Percentiles rank a stretch among this genome's conserved stretches.
phyloP scores from a whole-genome alignment of 345 rosid species.

The Citrus australasica region DNA sequence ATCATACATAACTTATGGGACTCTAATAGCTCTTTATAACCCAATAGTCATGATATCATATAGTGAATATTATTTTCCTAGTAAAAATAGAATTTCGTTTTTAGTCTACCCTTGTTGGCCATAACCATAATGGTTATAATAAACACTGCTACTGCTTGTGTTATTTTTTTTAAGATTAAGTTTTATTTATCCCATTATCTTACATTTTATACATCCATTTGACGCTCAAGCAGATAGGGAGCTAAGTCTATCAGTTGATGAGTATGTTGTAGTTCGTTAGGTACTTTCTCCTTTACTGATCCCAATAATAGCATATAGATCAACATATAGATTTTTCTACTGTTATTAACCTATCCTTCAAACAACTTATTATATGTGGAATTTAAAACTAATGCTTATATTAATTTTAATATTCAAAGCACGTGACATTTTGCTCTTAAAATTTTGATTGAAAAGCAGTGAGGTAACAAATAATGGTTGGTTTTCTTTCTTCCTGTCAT shows the following conservation, averaged over 20 bases:
- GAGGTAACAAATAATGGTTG: background rate
- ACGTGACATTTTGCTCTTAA: background rate
- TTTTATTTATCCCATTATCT: background rate
- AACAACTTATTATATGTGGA: background rate
- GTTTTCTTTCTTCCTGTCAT: background rate
- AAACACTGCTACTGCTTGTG: background rate
- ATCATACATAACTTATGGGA: background rate
- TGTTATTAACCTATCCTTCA: no score
- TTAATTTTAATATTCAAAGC: background rate
- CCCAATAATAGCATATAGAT: background rate
- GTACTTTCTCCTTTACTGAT: constrained; percentile 25
- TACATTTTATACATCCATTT: constrained; percentile 80
- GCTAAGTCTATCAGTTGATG: constrained; percentile 65
- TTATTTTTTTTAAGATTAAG: background rate
- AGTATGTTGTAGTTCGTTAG: constrained; percentile 80
- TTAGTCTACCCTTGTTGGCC: background rate
- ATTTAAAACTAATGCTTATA: background rate
- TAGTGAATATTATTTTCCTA: no score
- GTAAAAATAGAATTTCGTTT: no score
- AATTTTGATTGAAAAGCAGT: background rate
- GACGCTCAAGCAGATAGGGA: constrained; percentile 85
- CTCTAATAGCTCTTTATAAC: background rate
- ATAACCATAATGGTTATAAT: background rate
- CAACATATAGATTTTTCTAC: background rate
- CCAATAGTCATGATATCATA: background rate